Conservation (phyloP, 208 protist genomes). For the Wallacemonas sp. region DNA sequence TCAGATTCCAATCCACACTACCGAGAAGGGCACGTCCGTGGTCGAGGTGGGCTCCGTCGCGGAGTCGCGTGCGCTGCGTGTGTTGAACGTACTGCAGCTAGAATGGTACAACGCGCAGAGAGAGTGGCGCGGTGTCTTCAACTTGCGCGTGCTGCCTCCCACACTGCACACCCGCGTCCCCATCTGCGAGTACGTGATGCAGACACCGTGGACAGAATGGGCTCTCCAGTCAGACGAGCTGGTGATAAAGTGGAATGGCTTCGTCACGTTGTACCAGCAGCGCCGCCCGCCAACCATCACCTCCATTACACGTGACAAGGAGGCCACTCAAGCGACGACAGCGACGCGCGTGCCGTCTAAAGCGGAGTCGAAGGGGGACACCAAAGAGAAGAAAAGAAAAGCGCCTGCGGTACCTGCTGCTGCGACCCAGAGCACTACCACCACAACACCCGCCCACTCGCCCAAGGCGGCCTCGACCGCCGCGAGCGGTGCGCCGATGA, state of each 20-base stretch:
- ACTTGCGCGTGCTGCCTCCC: constrained; percentile 31
- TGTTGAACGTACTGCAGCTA: constrained; percentile 43
- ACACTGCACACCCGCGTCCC: constrained; percentile 25
- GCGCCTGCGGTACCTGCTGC: neutral
- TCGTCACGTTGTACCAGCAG: constrained; percentile 35
- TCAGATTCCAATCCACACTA: constrained; percentile 3
- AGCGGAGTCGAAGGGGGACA: neutral
- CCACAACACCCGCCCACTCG: neutral
- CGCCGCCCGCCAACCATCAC: neutral
- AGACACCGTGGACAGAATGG: constrained; percentile 46
- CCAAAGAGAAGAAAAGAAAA: neutral
- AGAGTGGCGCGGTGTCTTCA: constrained; percentile 32
- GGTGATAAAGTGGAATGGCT: constrained; percentile 45
- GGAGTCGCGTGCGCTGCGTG: constrained; percentile 9
- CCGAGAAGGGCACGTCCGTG: neutral
- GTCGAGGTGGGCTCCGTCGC: constrained; percentile 15
- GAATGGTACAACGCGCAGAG: constrained; percentile 24
- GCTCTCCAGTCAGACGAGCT: constrained; percentile 46
- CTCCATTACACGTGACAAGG: no score
- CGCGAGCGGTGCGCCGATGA: neutral
- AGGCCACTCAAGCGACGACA: neutral
- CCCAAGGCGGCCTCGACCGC: neutral
- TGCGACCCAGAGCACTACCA: neutral
- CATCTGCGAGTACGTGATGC: constrained; percentile 39
- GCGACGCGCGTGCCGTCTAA: neutral